Base-by-base conservation (phyloP, 805 yeast species). In the Metschnikowia picachoensis region DNA sequence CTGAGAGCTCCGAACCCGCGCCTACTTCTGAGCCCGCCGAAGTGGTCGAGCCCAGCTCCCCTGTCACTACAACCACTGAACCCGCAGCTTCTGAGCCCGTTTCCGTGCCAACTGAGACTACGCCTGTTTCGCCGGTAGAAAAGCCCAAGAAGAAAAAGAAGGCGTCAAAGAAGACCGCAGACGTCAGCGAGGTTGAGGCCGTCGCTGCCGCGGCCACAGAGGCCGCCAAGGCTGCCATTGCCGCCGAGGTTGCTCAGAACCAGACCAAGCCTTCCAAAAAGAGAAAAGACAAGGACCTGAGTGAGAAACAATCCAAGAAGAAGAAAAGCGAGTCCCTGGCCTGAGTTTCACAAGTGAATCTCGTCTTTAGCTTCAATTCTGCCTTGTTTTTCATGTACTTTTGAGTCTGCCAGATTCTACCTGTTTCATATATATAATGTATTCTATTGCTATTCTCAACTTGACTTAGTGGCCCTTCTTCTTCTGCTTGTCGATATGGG, bases 401-500 rank as follows among this genome's bases (percentile, higher is more conserved):
- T 38, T 20, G 25, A 20, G 25, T 20, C 25, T 20, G 25, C 39
- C 20, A 15, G 37, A 30, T 25, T 34, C 29, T 34, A 12, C 35
- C 48, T 38, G 43, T 45, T 38, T 44, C 46, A 43, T 48, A 39
- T 35, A 31, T 44, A 44, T 34, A 30, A 39, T 46, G 49, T 45
- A 42, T 27, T 45, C 36, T 44, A 44, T 36, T 39, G 43, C 42
- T 32, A 44, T 35, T 36, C 17, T n/a, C 10, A 33, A 33, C 12
- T 14, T n/a, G 12, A n/a, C 29, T 20, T 50, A 82, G 62, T 72
- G 75, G 43, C 91, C 90, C 73, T 84, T 85, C 80, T 85, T 86
- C 83, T 91, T 94, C 68, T 91, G 98, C 65, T 87, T 88, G 36
- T 79, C 81, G 50, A 90, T 80, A 61, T 92, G 98, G 2, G 96